Evolutionary conservation across 2,329 filamentous ascomycete genomes (phyloP).

Genomic region (Phialocephala subalpina): DNA sequence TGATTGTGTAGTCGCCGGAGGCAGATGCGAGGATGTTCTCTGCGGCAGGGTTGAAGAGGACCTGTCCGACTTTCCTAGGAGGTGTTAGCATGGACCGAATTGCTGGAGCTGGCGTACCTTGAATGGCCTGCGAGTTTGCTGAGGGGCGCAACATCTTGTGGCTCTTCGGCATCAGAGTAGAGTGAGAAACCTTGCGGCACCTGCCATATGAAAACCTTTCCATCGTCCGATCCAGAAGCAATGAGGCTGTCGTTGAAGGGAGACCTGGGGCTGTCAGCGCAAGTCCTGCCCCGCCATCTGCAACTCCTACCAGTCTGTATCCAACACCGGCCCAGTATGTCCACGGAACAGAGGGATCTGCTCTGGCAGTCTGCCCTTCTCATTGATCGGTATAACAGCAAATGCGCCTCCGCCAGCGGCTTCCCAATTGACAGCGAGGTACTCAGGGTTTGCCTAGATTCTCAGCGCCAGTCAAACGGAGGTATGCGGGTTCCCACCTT

Average conservation of each 20-base stretch:
- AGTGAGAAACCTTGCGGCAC: constrained; percentile 89
- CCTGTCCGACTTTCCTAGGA: constrained; percentile 91
- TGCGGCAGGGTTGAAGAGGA: constrained; percentile 95
- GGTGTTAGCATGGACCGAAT: constrained; percentile 36
- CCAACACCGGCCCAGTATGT: constrained; percentile 93
- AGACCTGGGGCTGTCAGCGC: constrained; percentile 67
- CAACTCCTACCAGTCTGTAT: constrained; percentile 88
- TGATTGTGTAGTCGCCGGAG: constrained; percentile 93
- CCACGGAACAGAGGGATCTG: constrained; percentile 94
- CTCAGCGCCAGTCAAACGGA: constrained; percentile 31
- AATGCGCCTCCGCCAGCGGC: constrained; percentile 95
- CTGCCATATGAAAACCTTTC: constrained; percentile 96
- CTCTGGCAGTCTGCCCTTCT: constrained; percentile 91
- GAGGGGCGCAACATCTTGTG: constrained; percentile 80
- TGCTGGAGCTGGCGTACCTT: constrained; percentile 61
- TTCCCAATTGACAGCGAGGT: constrained; percentile 98
- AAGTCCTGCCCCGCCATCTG: constrained; percentile 11
- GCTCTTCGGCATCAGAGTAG: constrained; percentile 84
- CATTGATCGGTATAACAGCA: constrained; percentile 89
- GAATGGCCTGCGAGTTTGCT: constrained; percentile 87
- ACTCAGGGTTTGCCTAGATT: constrained; percentile 88
- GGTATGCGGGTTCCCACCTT: constrained; percentile 67
- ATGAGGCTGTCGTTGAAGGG: constrained; percentile 95
- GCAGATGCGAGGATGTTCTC: constrained; percentile 95
- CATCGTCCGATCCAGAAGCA: constrained; percentile 94